Base-by-base conservation (phyloP, 164 flowering plant genomes). In the Liquidambar formosana region DNA sequence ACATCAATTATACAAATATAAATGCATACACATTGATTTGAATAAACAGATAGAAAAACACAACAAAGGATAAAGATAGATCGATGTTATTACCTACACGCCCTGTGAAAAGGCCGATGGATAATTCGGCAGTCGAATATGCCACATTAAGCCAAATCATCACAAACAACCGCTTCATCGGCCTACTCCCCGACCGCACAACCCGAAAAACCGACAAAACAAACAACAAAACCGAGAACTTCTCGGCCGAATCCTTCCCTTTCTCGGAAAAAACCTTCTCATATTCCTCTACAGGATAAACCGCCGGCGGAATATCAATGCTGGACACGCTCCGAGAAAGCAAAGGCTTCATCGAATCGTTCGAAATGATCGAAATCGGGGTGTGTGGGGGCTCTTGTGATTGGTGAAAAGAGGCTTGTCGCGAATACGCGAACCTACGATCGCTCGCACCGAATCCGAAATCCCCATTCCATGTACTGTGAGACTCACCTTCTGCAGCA, bases 131-230 rank as follows among this genome's bases (percentile, higher is more conserved):
- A 28, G 95, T 84, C 12, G 99, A 94, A 78, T 87, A 94, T 21
- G 94, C 94, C 11, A 91, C 93, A 62, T 89, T 94, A 11, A 94
- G 88, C 58, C 88, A 81, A 73, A 94, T 92, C 96, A 94, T 67
- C 60, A 88, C 13, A 38, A 86, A 73, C 75, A 94, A 66, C 58
- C 88, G 82, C 89, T 86, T 92, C 93, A 86, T 87, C 18, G 79
- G 85, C 80, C 87, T 73, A 69, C 77, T 88, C 11, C 96, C 97
- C 0, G 82, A 77, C 75, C 89, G 78, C 27, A 89, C 21, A 62
- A 68, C 74, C 67, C 76, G 69, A 74, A 82, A 78, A 28, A 82
- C 65, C 56, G 78, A 78, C 16, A 72, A 53, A 38, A 80, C 52
- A 27, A 68, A 33, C 49, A 71, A 49, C 33, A 73, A 69, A 57